Base-by-base conservation (phyloP, 2,329 filamentous ascomycete species). In the Aureobasidium sp. region DNA sequence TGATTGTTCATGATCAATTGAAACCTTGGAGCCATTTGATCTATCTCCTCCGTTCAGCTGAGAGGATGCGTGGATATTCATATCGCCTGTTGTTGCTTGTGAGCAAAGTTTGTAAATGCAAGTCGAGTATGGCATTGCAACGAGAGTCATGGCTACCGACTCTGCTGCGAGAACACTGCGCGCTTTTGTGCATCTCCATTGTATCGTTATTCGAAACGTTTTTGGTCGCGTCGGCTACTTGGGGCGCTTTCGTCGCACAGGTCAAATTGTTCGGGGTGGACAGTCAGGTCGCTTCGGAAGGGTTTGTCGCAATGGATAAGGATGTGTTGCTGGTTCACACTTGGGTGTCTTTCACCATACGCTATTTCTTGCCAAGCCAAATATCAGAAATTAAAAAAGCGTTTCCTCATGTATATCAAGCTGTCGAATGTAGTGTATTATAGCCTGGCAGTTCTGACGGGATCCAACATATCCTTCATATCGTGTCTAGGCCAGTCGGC, bases 401-500 rank as follows among this genome's bases (percentile, higher is more conserved):
- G 55, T 34, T 50, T 49, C 54, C 55, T 62, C 57, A 45, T 59
- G 25, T 54, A 53, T 48, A 41, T 62, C 37, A 61, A 47, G 54
- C 58, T 54, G 57, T 49, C 47, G 36, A 32, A 37, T 25, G 59
- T 45, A 36, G 29, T 51, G 36, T 39, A 47, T 62, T 58, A 61
- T 48, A 63, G 58, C 58, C 50, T 63, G 45, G 62, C 37, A 14
- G 58, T 63, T 51, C 65, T 61, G 27, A 64, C 63, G 47, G 70
- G 70, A 61, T 76, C 73, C 60, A 77, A 61, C 59, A 85, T 67
- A 66, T 85, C 80, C 58, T 73, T 79, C 77, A 86, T 79, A 76
- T 86, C 83, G 4, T 75, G 75, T 51, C 79, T 77, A 8, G 84
- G 84, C 71, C 77, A 87, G 68, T 83, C 82, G 8, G 79, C 76